These are phyloP conservation scores for Candida ovalis DNA, from an alignment of 805 yeast species.

Conservation along the genomic window DNA sequence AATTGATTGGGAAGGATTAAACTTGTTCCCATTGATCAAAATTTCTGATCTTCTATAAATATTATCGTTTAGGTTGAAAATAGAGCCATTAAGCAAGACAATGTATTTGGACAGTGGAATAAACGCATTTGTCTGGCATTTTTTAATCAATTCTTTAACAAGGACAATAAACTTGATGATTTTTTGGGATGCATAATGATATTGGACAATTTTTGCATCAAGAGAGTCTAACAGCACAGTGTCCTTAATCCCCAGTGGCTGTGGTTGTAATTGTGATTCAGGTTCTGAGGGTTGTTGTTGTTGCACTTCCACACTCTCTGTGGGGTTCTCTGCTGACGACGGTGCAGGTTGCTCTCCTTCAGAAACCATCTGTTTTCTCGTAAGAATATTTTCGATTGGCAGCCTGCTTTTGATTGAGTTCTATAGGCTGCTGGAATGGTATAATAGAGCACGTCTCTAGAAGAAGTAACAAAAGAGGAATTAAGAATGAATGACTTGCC, in stretches of 20 bases:
- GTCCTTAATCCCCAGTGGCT: slow-evolving; percentile 28
- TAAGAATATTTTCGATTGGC: too few species aligned
- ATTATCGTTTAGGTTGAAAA: slow-evolving; percentile 38
- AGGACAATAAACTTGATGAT: slow-evolving; percentile 36
- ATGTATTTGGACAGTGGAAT: slow-evolving; percentile 35
- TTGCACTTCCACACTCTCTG: background rate
- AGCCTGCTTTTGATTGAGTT: too few species aligned
- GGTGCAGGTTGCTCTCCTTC: background rate
- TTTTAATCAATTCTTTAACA: slow-evolving; percentile 22
- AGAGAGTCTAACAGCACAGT: slow-evolving; percentile 39
- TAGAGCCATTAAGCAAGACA: slow-evolving; percentile 36
- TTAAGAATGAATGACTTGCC: too few species aligned
- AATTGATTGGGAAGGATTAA: slow-evolving; percentile 39
- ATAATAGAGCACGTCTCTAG: too few species aligned
- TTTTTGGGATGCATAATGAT: slow-evolving; percentile 49
- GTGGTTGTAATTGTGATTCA: slow-evolving; percentile 35
- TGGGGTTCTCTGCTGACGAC: background rate
- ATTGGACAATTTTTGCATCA: slow-evolving; percentile 59
- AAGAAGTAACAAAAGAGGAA: too few species aligned
- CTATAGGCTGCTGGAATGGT: too few species aligned
- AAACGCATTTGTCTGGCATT: slow-evolving; percentile 18
- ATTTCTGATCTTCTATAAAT: slow-evolving; percentile 37
- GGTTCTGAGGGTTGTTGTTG: slow-evolving; percentile 14
- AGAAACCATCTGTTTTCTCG: background rate
- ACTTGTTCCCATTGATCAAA: slow-evolving; percentile 36